These are phyloP conservation scores for Dissophora ornata DNA, from an alignment of 192 early-diverging fungal genomes.

Conservation along the genomic window DNA sequence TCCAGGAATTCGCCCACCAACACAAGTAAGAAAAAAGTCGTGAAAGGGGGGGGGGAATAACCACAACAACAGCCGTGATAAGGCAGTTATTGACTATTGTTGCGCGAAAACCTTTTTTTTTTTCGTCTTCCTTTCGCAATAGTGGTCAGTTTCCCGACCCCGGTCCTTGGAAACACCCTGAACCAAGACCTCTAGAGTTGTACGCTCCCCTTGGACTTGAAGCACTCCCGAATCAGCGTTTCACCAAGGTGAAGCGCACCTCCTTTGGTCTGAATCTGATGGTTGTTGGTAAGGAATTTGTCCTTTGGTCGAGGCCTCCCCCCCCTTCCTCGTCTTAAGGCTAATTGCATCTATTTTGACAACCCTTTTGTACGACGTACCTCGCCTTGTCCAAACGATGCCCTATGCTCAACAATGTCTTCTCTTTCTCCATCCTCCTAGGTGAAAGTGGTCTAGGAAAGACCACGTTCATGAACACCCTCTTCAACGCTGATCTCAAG, in stretches of 20 bases:
- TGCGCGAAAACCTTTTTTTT: background rate
- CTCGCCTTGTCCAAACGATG: too few relatives aligned
- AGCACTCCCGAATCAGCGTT: slow-evolving; percentile 76
- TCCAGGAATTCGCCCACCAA: slow-evolving; percentile 68
- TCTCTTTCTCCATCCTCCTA: slow-evolving; percentile 47
- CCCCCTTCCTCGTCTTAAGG: background rate
- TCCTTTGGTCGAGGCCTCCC: background rate
- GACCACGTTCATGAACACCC: slow-evolving; percentile 99
- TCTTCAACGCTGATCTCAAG: slow-evolving; percentile 93
- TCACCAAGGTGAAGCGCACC: slow-evolving; percentile 71
- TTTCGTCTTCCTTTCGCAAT: slow-evolving; percentile 14
- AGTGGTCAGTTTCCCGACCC: slow-evolving; percentile 78
- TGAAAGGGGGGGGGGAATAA: too few relatives aligned
- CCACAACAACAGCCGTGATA: too few relatives aligned
- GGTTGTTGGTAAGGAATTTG: slow-evolving; percentile 89
- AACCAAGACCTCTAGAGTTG: slow-evolving; percentile 65
- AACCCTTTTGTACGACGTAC: slow-evolving; percentile 6
- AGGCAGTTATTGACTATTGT: too few relatives aligned
- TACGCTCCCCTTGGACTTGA: slow-evolving; percentile 75
- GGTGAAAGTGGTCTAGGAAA: slow-evolving; percentile 99
- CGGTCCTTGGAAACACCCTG: slow-evolving; percentile 87
- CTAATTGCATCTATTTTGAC: background rate
- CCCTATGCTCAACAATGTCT: too few relatives aligned
- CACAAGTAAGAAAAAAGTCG: slow-evolving; percentile 63
- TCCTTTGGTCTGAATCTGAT: slow-evolving; percentile 94